Evolutionary conservation across 108 stramenopile species (phyloP).

Genomic region (Fistulifera pelliculosa): DNA sequence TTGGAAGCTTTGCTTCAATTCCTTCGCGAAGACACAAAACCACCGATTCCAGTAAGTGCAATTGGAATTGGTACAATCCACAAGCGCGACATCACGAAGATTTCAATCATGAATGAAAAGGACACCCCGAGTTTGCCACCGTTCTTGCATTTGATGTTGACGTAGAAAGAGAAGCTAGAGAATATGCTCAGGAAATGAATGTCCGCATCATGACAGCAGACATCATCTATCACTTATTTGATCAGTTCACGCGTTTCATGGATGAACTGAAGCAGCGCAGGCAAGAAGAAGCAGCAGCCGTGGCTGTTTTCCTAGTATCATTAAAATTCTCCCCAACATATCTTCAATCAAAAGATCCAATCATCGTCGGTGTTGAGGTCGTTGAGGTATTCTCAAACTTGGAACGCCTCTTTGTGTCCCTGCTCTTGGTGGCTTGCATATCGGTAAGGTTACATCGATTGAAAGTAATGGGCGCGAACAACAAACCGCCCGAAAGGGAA

Average conservation of each 20-base stretch:
- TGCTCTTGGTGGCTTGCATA: conserved; percentile 76
- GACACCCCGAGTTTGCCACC: conserved; percentile 88
- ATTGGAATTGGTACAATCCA: conserved; percentile 95
- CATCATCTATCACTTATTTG: conserved; percentile 99
- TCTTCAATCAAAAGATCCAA: conserved; percentile 99
- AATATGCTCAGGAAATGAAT: conserved; percentile 83
- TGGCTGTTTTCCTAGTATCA: conserved; percentile 83
- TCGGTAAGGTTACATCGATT: conserved; percentile 94
- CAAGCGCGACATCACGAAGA: conserved; percentile 96
- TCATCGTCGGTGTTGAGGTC: conserved; percentile 95
- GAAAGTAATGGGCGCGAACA: conserved; percentile 89
- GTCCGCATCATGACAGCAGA: conserved; percentile 98
- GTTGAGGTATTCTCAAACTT: conserved; percentile 90
- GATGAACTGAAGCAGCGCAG: conserved; percentile 66
- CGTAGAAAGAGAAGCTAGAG: conserved; percentile 86
- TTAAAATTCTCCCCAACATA: conserved; percentile 92
- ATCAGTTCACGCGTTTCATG: conserved; percentile 93
- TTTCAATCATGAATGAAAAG: conserved; percentile 98
- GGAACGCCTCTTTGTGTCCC: conserved; percentile 98
- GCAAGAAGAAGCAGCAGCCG: conserved; percentile 63
- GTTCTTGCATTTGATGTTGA: conserved; percentile 98
- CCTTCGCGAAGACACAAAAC: conserved; percentile 93
- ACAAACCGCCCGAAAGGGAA: conserved; percentile 84
- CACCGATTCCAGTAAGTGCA: conserved; percentile 95
- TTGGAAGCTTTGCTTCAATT: conserved; percentile 98